These are phyloP conservation scores for Cinchona pubescens DNA, from an alignment of 257 asterid species.

Conservation along the genomic window DNA sequence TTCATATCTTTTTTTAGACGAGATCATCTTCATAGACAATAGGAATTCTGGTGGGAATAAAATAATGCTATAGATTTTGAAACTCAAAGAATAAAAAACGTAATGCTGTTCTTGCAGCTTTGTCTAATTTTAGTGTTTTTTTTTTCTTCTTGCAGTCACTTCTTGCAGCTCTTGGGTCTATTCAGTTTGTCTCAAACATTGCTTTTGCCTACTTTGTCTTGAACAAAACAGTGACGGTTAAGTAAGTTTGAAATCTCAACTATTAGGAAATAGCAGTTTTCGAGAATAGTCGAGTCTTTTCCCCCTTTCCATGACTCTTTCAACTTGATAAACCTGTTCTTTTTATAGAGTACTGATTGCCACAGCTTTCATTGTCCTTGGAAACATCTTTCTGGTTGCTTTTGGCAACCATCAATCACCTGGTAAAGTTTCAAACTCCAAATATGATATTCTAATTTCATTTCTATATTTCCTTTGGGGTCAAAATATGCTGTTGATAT, in stretches of 20 bases:
- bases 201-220: conserved; percentile 85
- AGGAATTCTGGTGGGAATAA: background rate
- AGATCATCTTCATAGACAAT: background rate
- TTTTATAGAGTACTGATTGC: conserved; percentile 77
- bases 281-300: conserved; percentile 16
- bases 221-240: conserved; percentile 75
- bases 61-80: background rate
- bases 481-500: background rate
- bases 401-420: conserved; percentile 99
- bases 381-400: conserved; percentile 95
- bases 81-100: no score
- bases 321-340: conserved; percentile 12
- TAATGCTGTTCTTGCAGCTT: background rate
- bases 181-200: conserved; percentile 90
- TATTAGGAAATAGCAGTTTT: conserved; percentile 15
- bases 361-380: conserved; percentile 91
- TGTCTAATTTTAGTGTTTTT: background rate
- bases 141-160: conserved; percentile 62
- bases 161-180: conserved; percentile 95
- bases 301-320: conserved; percentile 1
- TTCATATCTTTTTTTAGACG: no score
- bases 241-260: conserved; percentile 46
- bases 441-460: background rate
- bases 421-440: conserved; percentile 45
- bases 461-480: background rate